phyloP scores from a whole-genome alignment of 1,284 basidiomycete genomes.

The Malassezia japonica region DNA sequence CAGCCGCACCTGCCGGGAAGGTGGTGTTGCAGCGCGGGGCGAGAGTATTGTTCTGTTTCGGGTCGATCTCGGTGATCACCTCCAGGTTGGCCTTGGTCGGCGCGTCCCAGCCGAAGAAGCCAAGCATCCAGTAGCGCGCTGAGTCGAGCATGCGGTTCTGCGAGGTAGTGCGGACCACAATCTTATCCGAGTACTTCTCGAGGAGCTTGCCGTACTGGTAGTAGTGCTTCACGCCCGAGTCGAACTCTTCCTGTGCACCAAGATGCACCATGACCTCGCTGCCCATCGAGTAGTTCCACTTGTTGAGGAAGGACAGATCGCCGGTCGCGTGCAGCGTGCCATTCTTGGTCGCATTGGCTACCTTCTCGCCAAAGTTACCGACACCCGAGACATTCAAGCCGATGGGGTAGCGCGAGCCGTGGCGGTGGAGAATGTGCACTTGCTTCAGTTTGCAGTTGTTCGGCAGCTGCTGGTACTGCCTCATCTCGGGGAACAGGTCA shows the following conservation, averaged over 20 bases:
- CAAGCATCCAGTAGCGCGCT: constrained; percentile 30
- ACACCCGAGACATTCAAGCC: too few species aligned
- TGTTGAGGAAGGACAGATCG: constrained; percentile 33
- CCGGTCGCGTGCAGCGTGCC: constrained; percentile 21
- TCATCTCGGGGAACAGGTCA: constrained; percentile 16
- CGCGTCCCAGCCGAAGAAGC: constrained; percentile 28
- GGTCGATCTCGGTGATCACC: constrained; percentile 41
- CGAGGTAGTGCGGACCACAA: constrained; percentile 39
- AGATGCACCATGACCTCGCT: constrained; percentile 39
- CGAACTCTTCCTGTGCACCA: constrained; percentile 36
- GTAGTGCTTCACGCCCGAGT: constrained; percentile 28
- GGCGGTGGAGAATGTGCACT: constrained; percentile 44
- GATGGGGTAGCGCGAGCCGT: constrained; percentile 43
- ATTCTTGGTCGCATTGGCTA: not conserved
- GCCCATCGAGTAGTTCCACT: constrained; percentile 33
- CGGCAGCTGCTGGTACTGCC: constrained; percentile 5
- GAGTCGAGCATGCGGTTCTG: constrained; percentile 45
- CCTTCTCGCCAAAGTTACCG: constrained; percentile 10
- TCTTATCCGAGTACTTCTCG: constrained; percentile 19
- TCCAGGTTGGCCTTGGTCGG: constrained; percentile 26
- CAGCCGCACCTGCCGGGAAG: constrained; percentile 28
- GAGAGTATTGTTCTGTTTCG: constrained; percentile 39
- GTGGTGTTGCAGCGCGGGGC: too few species aligned
- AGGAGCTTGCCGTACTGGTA: constrained; percentile 27
- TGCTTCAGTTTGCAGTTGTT: constrained; percentile 28